phyloP scores from a whole-genome alignment of 2,329 filamentous ascomycete species.

The Pseudogymnoascus sp. region DNA sequence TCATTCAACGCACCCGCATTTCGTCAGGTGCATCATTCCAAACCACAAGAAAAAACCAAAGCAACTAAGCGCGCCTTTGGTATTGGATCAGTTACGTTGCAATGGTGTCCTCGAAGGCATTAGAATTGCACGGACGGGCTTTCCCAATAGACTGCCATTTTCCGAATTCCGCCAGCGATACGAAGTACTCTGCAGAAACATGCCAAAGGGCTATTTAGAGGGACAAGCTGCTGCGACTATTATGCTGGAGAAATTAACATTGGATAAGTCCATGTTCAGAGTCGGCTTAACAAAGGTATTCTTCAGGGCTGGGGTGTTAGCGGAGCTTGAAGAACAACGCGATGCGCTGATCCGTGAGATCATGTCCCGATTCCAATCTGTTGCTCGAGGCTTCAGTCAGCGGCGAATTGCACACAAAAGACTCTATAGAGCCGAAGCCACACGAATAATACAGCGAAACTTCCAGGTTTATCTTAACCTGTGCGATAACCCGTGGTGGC shows the following conservation, averaged over 20 bases:
- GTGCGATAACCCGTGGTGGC: conserved; percentile 95
- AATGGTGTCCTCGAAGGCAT: conserved; percentile 99
- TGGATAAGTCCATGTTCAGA: conserved; percentile 82
- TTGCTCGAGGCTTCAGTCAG: conserved; percentile 84
- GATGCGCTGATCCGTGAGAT: conserved; percentile 90
- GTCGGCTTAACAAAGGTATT: conserved; percentile 97
- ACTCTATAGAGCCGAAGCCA: conserved; percentile 89
- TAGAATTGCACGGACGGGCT: conserved; percentile 90
- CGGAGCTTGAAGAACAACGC: conserved; percentile 91
- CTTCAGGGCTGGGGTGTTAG: conserved; percentile 91
- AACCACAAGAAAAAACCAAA: conserved; percentile 98
- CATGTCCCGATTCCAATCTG: conserved; percentile 85
- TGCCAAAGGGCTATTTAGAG: conserved; percentile 86
- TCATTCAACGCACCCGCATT: conserved; percentile 94
- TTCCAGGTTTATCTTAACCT: conserved; percentile 88
- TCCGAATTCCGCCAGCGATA: conserved; percentile 92
- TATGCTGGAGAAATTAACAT: conserved; percentile 81
- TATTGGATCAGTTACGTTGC: conserved; percentile 93
- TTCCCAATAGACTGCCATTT: conserved; percentile 88
- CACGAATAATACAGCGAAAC: conserved; percentile 88
- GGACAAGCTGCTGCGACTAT: conserved; percentile 77
- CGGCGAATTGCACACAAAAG: conserved; percentile 85
- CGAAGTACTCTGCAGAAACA: conserved; percentile 81
- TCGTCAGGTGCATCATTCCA: conserved; percentile 93
- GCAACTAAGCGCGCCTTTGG: conserved; percentile 83